Conservation (phyloP, 768 basidiomycete genomes). For the Suillus weaverae region DNA sequence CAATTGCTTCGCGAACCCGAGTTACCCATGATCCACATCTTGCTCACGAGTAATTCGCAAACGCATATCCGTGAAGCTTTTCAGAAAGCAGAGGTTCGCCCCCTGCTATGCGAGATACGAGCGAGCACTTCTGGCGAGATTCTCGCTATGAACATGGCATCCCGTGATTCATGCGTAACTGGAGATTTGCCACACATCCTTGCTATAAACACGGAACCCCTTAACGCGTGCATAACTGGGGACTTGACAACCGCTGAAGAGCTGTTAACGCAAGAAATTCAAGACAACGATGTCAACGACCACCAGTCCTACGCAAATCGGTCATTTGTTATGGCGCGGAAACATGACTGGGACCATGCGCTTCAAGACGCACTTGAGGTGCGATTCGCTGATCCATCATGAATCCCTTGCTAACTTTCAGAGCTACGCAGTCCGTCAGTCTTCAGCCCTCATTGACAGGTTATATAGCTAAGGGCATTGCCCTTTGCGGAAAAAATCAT, state of each 20-base stretch:
- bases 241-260: not conserved
- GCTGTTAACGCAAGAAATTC: not conserved
- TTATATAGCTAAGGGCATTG: not conserved
- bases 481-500: not conserved
- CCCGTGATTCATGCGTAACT: not conserved
- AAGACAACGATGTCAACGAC: not conserved
- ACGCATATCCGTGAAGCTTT: not conserved
- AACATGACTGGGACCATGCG: not conserved
- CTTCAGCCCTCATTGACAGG: not conserved
- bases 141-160: not conserved
- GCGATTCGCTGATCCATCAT: not conserved
- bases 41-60: not conserved
- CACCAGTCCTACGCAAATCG: not conserved
- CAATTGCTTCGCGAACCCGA: not conserved
- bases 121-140: not conserved
- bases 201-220: not conserved
- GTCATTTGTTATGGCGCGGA: not conserved
- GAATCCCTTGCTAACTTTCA: not conserved
- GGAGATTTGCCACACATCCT: not conserved
- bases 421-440: not conserved
- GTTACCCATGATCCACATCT: not conserved
- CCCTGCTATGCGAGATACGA: not conserved
- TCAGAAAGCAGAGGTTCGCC: not conserved
- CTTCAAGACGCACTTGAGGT: not conserved
- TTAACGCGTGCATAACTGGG: not conserved